phyloP scores from a whole-genome alignment of 148 eudicot species.

The Camellia sinensis region DNA sequence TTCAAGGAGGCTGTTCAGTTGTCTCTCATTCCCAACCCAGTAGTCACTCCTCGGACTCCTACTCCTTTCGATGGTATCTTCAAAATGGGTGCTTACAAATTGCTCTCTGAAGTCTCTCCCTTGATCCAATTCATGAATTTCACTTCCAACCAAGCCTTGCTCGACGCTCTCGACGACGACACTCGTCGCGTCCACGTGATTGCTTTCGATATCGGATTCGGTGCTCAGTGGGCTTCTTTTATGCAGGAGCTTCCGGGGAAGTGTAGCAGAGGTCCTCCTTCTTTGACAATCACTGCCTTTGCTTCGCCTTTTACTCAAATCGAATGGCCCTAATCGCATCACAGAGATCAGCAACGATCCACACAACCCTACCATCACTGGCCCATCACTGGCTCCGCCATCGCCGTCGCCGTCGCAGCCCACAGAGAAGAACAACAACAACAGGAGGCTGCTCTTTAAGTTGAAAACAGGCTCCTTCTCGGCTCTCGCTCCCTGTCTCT shows the following conservation, averaged over 20 bases:
- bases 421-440: no score
- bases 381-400: no score
- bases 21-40: conserved; percentile 14
- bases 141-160: conserved; percentile 51
- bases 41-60: conserved; percentile 19
- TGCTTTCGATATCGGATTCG: conserved; percentile 59
- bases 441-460: no score
- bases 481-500: no score
- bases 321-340: conserved; percentile 29
- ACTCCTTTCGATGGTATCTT: conserved; percentile 35
- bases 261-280: conserved; percentile 23
- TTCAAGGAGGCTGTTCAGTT: conserved; percentile 47
- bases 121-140: conserved; percentile 45
- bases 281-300: conserved; percentile 48
- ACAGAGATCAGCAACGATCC: no score
- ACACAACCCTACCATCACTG: no score
- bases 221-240: conserved; percentile 64
- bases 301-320: conserved; percentile 50
- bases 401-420: no score
- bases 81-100: conserved; percentile 55
- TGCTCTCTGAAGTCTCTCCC: conserved; percentile 52
- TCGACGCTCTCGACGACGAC: conserved; percentile 43
- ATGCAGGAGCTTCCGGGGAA: conserved; percentile 48
- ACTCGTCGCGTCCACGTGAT: conserved; percentile 41
- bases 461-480: no score